Conservation (phyloP, 495 filamentous ascomycete species). For the Aspergillus wentii region DNA sequence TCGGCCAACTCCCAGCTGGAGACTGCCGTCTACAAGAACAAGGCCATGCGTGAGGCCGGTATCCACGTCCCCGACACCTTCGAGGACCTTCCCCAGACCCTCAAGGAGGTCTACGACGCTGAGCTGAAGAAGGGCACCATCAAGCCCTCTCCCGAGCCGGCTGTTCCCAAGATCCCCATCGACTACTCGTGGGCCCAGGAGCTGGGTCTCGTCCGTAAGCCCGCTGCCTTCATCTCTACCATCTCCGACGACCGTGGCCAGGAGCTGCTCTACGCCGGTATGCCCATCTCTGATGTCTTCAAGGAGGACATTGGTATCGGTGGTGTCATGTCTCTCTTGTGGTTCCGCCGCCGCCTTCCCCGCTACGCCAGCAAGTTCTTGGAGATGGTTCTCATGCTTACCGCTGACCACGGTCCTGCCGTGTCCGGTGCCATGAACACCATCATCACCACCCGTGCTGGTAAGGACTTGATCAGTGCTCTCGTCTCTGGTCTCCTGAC, state of each 20-base stretch:
- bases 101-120: constrained; percentile 77
- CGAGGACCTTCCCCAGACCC: constrained; percentile 79
- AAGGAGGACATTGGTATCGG: constrained; percentile 97
- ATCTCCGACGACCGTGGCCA: constrained; percentile 99
- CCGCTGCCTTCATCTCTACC: constrained; percentile 98
- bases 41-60: constrained; percentile 89
- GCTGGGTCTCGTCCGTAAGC: constrained; percentile 98
- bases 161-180: constrained; percentile 97
- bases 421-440: constrained; percentile 99
- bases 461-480: constrained; percentile 95
- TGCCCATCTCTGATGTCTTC: constrained; percentile 99
- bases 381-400: constrained; percentile 99
- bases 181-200: constrained; percentile 99
- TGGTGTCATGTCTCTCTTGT: constrained; percentile 98
- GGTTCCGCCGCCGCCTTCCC: constrained; percentile 98
- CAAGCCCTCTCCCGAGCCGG: constrained; percentile 79
- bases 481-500: constrained; percentile 95
- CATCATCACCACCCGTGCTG: constrained; percentile 97
- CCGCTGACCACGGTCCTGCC: constrained; percentile 96
- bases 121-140: constrained; percentile 80
- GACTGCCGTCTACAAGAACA: constrained; percentile 94
- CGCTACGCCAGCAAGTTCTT: constrained; percentile 96
- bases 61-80: constrained; percentile 95
- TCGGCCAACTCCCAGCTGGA: constrained; percentile 99
- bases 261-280: constrained; percentile 96